Conservation (phyloP, 345 rosid species). For the Salix arbutifolia region DNA sequence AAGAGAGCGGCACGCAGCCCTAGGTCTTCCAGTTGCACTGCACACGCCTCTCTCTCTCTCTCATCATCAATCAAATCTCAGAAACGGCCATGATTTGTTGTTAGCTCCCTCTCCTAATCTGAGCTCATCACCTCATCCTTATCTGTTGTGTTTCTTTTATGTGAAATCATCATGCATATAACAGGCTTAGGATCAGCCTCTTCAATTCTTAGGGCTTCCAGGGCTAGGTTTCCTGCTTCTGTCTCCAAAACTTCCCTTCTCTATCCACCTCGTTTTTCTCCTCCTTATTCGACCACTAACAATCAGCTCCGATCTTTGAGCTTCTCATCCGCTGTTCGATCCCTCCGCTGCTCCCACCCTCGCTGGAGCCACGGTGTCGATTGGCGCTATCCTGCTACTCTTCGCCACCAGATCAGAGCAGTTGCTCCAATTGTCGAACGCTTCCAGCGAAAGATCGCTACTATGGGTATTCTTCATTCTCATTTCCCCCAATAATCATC, state of each 20-base stretch:
- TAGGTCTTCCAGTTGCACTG: conserved; percentile 7
- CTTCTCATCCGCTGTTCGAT: conserved; percentile 46
- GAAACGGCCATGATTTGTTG: neutral
- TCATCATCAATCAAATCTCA: neutral
- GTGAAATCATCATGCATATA: conserved; percentile 59
- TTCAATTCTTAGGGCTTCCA: conserved; percentile 62
- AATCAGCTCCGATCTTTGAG: conserved; percentile 44
- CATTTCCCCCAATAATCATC: neutral
- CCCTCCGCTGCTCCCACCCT: conserved; percentile 41
- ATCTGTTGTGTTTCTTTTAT: neutral
- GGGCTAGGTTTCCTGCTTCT: conserved; percentile 33
- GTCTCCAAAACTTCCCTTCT: neutral
- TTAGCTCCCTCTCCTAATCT: neutral
- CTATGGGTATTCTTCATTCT: conserved; percentile 57
- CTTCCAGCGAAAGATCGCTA: conserved; percentile 59
- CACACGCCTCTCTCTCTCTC: conserved; percentile 11
- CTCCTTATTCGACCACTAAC: conserved; percentile 17
- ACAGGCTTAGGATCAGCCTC: conserved; percentile 39
- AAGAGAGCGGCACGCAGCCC: conserved; percentile 16
- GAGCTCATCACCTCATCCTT: neutral
- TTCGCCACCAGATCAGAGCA: conserved; percentile 64
- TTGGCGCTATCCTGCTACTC: conserved; percentile 54
- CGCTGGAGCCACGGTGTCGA: conserved; percentile 78
- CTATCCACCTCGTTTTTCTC: conserved; percentile 8
- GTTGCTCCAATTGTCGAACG: conserved; percentile 58